Conservation (phyloP, 2,329 filamentous ascomycete genomes). For the Phyllosticta ampelicida region DNA sequence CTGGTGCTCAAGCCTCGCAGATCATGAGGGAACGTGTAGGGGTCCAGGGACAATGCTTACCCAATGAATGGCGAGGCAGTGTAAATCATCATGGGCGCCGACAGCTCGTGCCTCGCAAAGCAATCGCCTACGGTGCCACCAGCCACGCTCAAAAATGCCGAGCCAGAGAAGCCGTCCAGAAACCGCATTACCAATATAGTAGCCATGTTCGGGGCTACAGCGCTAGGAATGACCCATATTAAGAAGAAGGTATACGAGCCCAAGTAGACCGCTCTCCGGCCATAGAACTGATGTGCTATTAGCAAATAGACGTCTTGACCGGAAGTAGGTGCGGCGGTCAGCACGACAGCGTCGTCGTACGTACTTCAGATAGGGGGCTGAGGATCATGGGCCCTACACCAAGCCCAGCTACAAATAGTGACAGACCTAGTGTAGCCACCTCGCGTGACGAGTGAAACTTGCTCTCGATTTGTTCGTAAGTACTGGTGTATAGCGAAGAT, state of each 20-base stretch:
- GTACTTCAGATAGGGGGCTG: slow-evolving; percentile 40
- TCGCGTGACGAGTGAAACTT: slow-evolving; percentile 63
- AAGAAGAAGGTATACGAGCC: slow-evolving; percentile 62
- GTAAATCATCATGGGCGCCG: slow-evolving; percentile 70
- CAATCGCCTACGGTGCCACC: slow-evolving; percentile 79
- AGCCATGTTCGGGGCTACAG: slow-evolving; percentile 68
- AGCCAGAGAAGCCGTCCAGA: slow-evolving; percentile 60
- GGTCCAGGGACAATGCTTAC: slow-evolving; percentile 13
- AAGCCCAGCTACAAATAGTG: slow-evolving; percentile 71
- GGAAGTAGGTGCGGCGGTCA: slow-evolving; percentile 1
- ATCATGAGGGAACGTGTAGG: slow-evolving; percentile 4
- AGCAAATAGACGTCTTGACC: neutral
- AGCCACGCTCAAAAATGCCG: slow-evolving; percentile 55
- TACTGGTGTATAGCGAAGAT: slow-evolving; percentile 80
- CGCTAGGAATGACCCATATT: slow-evolving; percentile 71
- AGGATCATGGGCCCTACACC: slow-evolving; percentile 47
- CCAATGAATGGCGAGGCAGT: slow-evolving; percentile 42
- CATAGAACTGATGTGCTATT: slow-evolving; percentile 52
- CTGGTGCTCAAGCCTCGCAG: slow-evolving; percentile 1
- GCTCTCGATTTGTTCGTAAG: slow-evolving; percentile 63
- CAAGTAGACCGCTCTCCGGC: slow-evolving; percentile 71
- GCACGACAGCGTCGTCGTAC: slow-evolving; percentile 11
- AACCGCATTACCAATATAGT: slow-evolving; percentile 73
- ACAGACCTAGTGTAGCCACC: slow-evolving; percentile 70
- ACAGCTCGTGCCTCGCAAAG: slow-evolving; percentile 45